Conservation (phyloP, 140 eudicot species). For the Ambrosia hybrid region DNA sequence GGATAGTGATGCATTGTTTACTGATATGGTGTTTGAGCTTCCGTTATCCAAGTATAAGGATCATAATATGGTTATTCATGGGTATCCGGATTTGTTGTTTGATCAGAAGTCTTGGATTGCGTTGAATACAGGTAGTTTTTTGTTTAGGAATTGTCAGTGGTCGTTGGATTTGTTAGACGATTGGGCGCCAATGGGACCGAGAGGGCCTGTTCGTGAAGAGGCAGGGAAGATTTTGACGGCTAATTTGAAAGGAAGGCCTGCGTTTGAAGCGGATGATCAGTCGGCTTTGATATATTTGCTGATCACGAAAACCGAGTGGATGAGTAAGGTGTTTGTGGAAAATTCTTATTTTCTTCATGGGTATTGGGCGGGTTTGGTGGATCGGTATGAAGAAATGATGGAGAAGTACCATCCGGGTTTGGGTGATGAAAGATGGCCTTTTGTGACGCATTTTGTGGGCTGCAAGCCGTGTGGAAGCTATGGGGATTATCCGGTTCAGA, state of each 20-base stretch:
- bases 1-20: constrained; percentile 97
- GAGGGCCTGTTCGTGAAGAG: constrained; percentile 85
- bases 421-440: constrained; percentile 96
- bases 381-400: constrained; percentile 86
- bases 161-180: constrained; percentile 83
- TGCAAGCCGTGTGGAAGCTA: constrained; percentile 95
- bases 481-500: constrained; percentile 82
- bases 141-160: constrained; percentile 91
- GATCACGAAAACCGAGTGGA: constrained; percentile 62
- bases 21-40: constrained; percentile 88
- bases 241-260: constrained; percentile 82
- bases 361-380: constrained; percentile 86
- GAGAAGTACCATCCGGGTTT: constrained; percentile 85
- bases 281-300: constrained; percentile 85
- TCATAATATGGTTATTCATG: constrained; percentile 76
- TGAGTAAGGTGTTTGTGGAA: constrained; percentile 76
- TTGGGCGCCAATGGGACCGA: constrained; percentile 99
- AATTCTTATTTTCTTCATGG: constrained; percentile 78
- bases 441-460: constrained; percentile 93
- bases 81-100: constrained; percentile 81
- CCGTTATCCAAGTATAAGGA: constrained; percentile 62
- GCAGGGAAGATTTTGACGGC: constrained; percentile 85
- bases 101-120: constrained; percentile 92
- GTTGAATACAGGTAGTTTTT: constrained; percentile 84
- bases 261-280: constrained; percentile 97